Evolutionary conservation across 495 filamentous ascomycete genomes (phyloP), one percentile per base, ranked within the genome.

Genomic region (Neurospora sp.): DNA sequence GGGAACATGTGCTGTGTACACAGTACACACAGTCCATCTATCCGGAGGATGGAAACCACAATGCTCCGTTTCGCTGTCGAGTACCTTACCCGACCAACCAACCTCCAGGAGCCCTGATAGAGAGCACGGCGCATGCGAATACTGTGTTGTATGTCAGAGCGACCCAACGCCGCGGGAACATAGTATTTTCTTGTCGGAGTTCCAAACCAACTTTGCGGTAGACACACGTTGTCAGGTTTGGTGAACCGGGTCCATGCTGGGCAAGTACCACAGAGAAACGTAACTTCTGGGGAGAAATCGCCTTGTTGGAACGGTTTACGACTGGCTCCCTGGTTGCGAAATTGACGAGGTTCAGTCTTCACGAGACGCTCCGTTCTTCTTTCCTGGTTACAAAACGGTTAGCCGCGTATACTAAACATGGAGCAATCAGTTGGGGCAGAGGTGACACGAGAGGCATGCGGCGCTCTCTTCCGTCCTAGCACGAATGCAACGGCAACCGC

Each of bases 401-500:
- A 35, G 53, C 53, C 27, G 53, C 53, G 53, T 65, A 7, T 18
- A 31, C 53, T 59, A 65, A 35, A 65, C 27, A 65, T 16, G 27
- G 53, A 65, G 53, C 53, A 65, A 65, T 65, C 53, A 65, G 53
- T 37, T 35, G 53, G 53, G 27, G 53, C 53, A 65, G 14, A 31
- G 22, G 71, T 73, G 20, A 41, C 69, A 73, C 69, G 22, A 71
- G 53, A 40, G 35, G 37, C 72, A 70, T 48, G 40, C 72, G 72
- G 41, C 68, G 39, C 72, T 37, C 68, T 73, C 68, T 53, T 72
- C 70, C 70, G 61, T 44, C 70, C 44, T 74, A 31, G 10, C 73
- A 74, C 70, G 71, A 59, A 69, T 72, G 65, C 68, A 53, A 69
- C 61, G 35, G 69, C 69, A 18, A 70, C 44, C 69, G 18, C 71